phyloP scores from a whole-genome alignment of 139 green algal genomes.

The Closterium sp. region DNA sequence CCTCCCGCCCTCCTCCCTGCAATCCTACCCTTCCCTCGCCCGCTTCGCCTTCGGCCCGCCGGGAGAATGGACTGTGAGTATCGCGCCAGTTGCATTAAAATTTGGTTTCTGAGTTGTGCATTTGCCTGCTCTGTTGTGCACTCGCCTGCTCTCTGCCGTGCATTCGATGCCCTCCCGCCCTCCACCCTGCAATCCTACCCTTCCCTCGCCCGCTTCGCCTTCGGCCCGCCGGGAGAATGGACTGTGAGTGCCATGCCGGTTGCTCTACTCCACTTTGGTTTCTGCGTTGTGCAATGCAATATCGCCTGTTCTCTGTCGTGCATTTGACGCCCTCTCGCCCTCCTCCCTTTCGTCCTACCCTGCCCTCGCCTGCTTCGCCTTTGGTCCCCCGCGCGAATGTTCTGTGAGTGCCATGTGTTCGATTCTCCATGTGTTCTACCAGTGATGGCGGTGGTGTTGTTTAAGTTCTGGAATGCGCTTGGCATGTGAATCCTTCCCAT shows the following conservation, averaged over 20 bases:
- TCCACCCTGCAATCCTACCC: neutral
- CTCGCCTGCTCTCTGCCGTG: neutral
- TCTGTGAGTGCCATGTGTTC: too few species aligned
- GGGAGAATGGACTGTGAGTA: neutral
- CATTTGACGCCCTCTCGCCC: neutral
- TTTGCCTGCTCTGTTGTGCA: neutral
- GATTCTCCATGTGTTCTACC: too few species aligned
- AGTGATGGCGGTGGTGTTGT: neutral
- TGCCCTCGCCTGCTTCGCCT: neutral
- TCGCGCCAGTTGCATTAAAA: too few species aligned
- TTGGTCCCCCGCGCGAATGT: neutral
- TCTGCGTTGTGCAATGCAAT: too few species aligned
- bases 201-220: neutral
- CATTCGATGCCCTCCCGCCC: neutral
- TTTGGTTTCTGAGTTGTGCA: too few species aligned
- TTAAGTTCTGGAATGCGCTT: neutral
- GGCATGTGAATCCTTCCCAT: neutral
- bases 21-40: neutral
- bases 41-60: neutral
- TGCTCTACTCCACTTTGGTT: too few species aligned
- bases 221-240: neutral
- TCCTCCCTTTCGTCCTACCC: neutral
- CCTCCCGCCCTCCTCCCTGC: neutral
- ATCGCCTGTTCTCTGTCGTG: too few species aligned
- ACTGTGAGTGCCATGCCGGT: too few species aligned